phyloP scores from a whole-genome alignment of 2,329 filamentous ascomycete species.

The Trichoderma breve region DNA sequence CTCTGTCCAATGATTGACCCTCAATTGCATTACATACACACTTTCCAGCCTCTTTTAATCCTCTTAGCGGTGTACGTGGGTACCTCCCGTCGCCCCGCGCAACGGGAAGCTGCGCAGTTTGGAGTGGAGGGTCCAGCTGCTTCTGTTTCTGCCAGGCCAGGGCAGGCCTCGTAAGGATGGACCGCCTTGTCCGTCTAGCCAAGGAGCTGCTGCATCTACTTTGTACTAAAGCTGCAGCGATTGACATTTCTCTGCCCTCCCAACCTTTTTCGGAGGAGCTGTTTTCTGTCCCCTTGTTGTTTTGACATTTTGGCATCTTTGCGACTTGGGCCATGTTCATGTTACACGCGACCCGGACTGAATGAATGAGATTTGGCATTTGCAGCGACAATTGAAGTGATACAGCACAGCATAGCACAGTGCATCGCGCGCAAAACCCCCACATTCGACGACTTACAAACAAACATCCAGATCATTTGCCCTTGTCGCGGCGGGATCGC shows the following conservation, averaged over 20 bases:
- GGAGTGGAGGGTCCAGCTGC: neutral
- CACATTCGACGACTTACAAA: neutral
- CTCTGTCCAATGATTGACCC: neutral
- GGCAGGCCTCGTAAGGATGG: neutral
- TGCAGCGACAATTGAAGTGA: neutral
- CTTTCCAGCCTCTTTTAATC: neutral
- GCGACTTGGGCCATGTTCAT: neutral
- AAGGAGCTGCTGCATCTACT: neutral
- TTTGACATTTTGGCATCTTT: neutral
- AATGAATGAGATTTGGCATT: neutral
- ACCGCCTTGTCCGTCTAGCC: neutral
- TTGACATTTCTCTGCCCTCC: neutral
- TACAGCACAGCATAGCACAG: neutral
- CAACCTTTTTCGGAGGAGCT: neutral
- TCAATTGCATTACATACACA: neutral
- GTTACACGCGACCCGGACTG: neutral
- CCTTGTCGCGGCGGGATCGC: neutral
- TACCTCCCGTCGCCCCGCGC: constrained; percentile 24
- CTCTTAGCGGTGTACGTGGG: constrained; percentile 14
- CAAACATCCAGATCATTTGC: neutral
- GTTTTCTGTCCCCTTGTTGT: neutral
- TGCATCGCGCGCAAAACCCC: neutral
- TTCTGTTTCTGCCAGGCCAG: neutral
- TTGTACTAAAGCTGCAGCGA: constrained; percentile 2
- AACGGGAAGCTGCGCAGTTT: constrained; percentile 20